phyloP scores from a whole-genome alignment of 768 basidiomycete species.

The Royoungia palumana region DNA sequence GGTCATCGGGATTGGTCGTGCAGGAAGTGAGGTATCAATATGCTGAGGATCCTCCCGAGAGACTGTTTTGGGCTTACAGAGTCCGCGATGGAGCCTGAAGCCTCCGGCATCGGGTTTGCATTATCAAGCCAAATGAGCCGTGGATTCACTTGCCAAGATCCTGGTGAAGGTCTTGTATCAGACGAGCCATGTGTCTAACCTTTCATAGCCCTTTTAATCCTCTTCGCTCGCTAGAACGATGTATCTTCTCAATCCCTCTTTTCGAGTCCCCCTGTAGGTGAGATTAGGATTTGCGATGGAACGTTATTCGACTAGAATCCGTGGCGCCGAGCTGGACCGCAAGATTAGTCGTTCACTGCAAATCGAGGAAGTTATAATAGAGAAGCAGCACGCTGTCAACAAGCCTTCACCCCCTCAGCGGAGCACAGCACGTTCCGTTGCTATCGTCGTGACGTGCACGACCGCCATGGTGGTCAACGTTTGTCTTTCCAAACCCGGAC shows the following conservation, averaged over 20 bases:
- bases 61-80: too few species aligned
- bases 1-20: too few species aligned
- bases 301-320: not conserved
- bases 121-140: too few species aligned
- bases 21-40: too few species aligned
- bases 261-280: slow-evolving; percentile 1
- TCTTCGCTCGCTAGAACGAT: not conserved
- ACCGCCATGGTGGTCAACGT: slow-evolving; percentile 39
- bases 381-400: slow-evolving; percentile 1
- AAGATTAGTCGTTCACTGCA: too few species aligned
- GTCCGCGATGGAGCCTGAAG: too few species aligned
- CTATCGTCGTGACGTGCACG: slow-evolving; percentile 38
- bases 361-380: slow-evolving; percentile 8
- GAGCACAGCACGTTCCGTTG: slow-evolving; percentile 26
- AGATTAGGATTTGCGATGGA: slow-evolving; percentile 6
- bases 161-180: too few species aligned
- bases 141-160: too few species aligned
- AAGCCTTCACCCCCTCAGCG: slow-evolving; percentile 7
- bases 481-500: slow-evolving; percentile 4
- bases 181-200: too few species aligned
- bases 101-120: too few species aligned
- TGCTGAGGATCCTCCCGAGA: too few species aligned
- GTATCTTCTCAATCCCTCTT: not conserved
- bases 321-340: slow-evolving; percentile 12
- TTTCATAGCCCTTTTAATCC: too few species aligned